Base-by-base conservation (phyloP, 192 early-diverging fungal genomes). In the Kickxella alabastrina region DNA sequence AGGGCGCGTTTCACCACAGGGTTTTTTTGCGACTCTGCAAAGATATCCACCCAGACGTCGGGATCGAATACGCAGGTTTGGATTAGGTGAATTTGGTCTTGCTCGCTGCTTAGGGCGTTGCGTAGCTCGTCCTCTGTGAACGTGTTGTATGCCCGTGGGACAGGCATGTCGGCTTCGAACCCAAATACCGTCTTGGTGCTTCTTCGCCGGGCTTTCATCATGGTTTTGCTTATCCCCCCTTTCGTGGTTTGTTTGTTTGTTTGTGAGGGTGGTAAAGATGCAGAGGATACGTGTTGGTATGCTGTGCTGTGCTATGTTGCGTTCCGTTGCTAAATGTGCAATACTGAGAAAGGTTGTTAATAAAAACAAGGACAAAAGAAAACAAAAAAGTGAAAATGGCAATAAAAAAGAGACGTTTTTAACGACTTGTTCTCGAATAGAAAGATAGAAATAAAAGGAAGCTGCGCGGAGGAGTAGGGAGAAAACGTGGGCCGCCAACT, bases 121-220 rank as follows among this genome's bases (percentile, higher is more conserved):
- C 62, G 62, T 22, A 73, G 69, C 49, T 73, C 61, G 27, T 73
- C 69, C 17, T 19, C 46, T 8, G 54, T 43, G 36, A 73, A 73
- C 24, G 54, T 52, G 47, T 64, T 73, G 62, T 73, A 73, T 28
- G 69, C 62, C 17, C 69, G 69, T 19, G 63, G 59, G 3, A 65
- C 54, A 7, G 69, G 58, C 69, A 73, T 73, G 52, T 62, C 69
- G 7, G 54, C 49, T 40, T 65, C 69, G 36, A 73, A 73, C 8
- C 69, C 69, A 58, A 73, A 73, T 45, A 73, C 49, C 14, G 62
- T 38, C 42, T 65, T 73, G 29, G 58, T 60, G 69, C 69, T 73
- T 40, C 59, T 50, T 58, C 69, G 62, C 63, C 69, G 69, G 36
- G 59, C 59, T 44, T 73, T 73, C 54, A 65, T 59, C 57, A 70